Conservation (phyloP, 2,329 filamentous ascomycete species). For the Gremmenia infestans region DNA sequence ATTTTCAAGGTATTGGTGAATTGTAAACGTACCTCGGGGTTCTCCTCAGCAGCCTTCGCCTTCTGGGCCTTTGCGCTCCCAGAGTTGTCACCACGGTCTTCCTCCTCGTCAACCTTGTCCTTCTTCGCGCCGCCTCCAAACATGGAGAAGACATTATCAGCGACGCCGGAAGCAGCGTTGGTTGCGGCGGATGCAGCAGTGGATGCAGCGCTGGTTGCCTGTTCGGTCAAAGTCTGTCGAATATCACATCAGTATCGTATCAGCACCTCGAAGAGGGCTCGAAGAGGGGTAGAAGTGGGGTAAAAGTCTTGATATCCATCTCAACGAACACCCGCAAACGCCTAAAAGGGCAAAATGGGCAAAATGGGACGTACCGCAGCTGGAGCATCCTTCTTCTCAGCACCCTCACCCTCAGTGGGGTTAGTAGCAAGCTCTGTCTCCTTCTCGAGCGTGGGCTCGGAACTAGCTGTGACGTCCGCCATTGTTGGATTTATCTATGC, state of each 20-base stretch:
- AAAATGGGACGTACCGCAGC: slow-evolving; percentile 19
- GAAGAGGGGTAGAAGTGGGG: not conserved
- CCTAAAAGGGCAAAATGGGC: not conserved
- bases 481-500: slow-evolving; percentile 23
- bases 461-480: slow-evolving; percentile 34
- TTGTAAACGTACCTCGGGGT: slow-evolving; percentile 28
- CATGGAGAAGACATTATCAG: slow-evolving; percentile 86
- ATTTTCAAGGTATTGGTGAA: not conserved
- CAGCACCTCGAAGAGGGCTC: not conserved
- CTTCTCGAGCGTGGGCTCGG: slow-evolving; percentile 34
- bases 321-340: not conserved
- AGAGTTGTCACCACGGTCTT: slow-evolving; percentile 79
- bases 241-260: not conserved
- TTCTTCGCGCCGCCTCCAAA: slow-evolving; percentile 97
- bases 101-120: slow-evolving; percentile 81
- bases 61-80: slow-evolving; percentile 81
- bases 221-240: slow-evolving; percentile 28
- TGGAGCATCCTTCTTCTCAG: slow-evolving; percentile 22
- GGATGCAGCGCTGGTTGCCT: slow-evolving; percentile 33
- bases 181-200: slow-evolving; percentile 38
- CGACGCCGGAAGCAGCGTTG: slow-evolving; percentile 36
- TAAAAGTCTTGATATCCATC: not conserved
- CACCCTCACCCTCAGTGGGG: slow-evolving; percentile 19
- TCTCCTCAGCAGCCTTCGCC: slow-evolving; percentile 39
- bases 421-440: slow-evolving; percentile 41